These are phyloP conservation scores for Melocanna baccifera DNA, from an alignment of 176 grass and related monocot genomes.

Conservation along the genomic window DNA sequence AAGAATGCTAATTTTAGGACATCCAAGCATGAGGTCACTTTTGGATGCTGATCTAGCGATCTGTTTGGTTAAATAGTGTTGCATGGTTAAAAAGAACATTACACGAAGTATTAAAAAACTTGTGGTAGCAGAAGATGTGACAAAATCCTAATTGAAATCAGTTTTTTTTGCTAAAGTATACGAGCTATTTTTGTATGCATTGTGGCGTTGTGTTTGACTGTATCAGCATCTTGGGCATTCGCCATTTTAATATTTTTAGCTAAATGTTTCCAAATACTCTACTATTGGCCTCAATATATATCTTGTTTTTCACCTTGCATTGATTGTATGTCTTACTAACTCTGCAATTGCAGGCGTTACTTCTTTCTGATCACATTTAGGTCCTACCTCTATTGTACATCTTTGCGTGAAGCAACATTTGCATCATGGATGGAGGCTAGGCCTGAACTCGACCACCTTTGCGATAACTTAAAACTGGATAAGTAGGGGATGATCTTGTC, in stretches of 20 bases:
- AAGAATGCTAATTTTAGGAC: background rate
- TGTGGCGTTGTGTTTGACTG: background rate
- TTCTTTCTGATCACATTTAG: conserved; percentile 92
- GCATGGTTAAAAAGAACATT: conserved; percentile 6
- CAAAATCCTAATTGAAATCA: background rate
- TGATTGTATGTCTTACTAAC: conserved; percentile 6
- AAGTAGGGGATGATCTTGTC: conserved; percentile 43
- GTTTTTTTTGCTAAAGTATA: background rate
- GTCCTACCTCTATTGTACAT: conserved; percentile 77
- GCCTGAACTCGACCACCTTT: conserved; percentile 94
- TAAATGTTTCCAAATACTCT: background rate
- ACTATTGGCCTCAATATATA: background rate
- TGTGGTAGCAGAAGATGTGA: background rate
- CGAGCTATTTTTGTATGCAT: background rate
- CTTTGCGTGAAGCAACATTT: conserved; percentile 56
- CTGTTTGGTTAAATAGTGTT: conserved; percentile 6
- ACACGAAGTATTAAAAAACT: background rate
- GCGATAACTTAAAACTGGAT: conserved; percentile 87
- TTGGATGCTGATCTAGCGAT: background rate
- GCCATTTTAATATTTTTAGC: background rate
- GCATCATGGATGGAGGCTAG: conserved; percentile 84
- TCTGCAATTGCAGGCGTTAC: conserved; percentile 67
- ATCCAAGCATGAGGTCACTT: background rate
- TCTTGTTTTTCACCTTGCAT: background rate
- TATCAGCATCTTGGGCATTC: background rate